These are phyloP conservation scores for Globisporangium spiculum DNA, from an alignment of 352 stramenopile genomes.

Conservation along the genomic window DNA sequence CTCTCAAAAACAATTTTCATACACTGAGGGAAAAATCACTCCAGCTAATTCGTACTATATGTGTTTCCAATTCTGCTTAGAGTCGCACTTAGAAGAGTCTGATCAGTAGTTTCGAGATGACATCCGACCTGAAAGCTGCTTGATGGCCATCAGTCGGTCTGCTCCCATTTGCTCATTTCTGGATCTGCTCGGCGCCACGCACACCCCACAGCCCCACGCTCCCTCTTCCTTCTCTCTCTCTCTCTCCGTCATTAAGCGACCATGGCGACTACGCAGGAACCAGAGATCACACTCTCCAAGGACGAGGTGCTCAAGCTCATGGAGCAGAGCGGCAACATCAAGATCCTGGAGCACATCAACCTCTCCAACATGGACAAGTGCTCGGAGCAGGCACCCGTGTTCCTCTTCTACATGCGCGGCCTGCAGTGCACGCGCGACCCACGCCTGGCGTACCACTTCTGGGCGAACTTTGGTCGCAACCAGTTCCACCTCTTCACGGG, in stretches of 20 bases:
- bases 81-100: no score
- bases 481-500: constrained; percentile 74
- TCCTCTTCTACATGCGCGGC: constrained; percentile 64
- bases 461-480: constrained; percentile 65
- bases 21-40: no score
- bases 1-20: no score
- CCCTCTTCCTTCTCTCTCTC: no score
- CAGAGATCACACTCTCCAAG: constrained; percentile 39
- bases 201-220: not conserved
- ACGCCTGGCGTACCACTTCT: constrained; percentile 65
- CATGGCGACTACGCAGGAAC: constrained; percentile 17
- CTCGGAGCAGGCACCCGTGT: constrained; percentile 38
- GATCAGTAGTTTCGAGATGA: no score
- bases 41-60: not conserved
- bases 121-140: not conserved
- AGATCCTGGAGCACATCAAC: constrained; percentile 74
- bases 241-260: no score
- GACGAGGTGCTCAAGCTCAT: constrained; percentile 49
- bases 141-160: not conserved
- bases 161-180: not conserved
- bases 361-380: constrained; percentile 58
- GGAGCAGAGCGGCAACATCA: constrained; percentile 56
- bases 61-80: not conserved
- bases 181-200: not conserved
- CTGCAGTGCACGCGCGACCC: constrained; percentile 64